Evolutionary conservation across 169 alveolate species (phyloP).

Genomic region (Fabrea salina): DNA sequence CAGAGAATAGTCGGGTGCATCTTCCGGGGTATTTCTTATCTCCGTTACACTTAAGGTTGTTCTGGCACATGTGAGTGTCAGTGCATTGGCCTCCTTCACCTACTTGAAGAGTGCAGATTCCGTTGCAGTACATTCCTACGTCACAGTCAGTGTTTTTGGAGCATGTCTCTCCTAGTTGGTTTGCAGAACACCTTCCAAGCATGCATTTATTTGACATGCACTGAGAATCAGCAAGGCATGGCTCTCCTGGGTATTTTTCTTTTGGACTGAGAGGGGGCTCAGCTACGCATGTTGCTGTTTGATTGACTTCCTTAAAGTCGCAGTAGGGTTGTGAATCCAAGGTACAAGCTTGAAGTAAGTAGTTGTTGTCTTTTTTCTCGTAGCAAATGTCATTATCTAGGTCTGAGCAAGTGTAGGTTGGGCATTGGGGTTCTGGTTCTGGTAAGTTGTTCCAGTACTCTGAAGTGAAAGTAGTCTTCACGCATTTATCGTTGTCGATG

Average conservation of each 20-base stretch:
- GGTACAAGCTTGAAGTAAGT: too few species aligned
- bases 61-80: background rate
- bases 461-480: background rate
- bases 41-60: background rate
- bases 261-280: too few species aligned
- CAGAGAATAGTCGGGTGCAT: background rate
- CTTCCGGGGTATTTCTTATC: background rate
- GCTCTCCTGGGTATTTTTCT: constrained; percentile 24
- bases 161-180: background rate
- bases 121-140: background rate
- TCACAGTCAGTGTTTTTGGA: background rate
- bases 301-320: too few species aligned
- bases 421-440: background rate
- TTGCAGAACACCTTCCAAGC: background rate
- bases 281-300: too few species aligned
- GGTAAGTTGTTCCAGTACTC: constrained; percentile 13
- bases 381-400: too few species aligned
- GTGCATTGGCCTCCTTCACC: background rate
- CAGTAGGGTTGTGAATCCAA: too few species aligned
- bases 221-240: background rate
- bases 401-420: too few species aligned
- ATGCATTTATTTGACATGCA: background rate
- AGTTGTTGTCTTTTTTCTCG: too few species aligned
- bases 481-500: constrained; percentile 14
- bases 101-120: background rate